Evolutionary conservation across 768 basidiomycete genomes (phyloP).

Genomic region (Mrakia frigida): DNA sequence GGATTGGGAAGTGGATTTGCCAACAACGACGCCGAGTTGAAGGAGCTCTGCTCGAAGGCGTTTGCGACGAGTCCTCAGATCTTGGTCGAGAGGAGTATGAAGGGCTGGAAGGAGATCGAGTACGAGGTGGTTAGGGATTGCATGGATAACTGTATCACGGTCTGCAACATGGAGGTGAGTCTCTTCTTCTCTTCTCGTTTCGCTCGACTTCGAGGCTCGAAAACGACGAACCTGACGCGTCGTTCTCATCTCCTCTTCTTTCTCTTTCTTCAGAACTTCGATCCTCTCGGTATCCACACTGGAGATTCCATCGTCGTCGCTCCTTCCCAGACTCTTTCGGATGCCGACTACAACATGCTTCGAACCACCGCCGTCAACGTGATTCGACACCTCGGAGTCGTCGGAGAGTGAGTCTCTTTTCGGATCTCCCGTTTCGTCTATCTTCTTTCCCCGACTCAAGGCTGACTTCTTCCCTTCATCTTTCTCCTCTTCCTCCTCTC

Average conservation of each 20-base stretch:
- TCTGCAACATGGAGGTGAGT: conserved; percentile 99
- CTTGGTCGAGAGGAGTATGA: conserved; percentile 98
- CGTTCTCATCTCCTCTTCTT: neutral
- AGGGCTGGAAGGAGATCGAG: conserved; percentile 99
- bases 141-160: conserved; percentile 96
- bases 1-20: conserved; percentile 95
- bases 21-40: conserved; percentile 83
- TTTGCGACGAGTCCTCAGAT: conserved; percentile 98
- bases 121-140: conserved; percentile 98
- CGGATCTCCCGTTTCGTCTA: neutral
- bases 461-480: neutral
- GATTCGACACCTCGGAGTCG: conserved; percentile 93
- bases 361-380: conserved; percentile 97
- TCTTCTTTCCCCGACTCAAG: neutral
- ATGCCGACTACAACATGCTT: conserved; percentile 98
- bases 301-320: conserved; percentile 98
- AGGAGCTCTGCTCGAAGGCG: conserved; percentile 82
- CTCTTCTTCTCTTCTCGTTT: neutral
- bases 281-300: conserved; percentile 96
- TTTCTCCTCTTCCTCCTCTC: neutral
- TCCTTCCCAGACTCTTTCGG: conserved; percentile 96
- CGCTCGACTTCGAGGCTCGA: neutral
- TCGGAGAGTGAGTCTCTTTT: conserved; percentile 59
- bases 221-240: neutral
- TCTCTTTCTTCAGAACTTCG: conserved; percentile 70